Conservation (phyloP, 768 basidiomycete species). For the Pleurotus salmoneostramineus region DNA sequence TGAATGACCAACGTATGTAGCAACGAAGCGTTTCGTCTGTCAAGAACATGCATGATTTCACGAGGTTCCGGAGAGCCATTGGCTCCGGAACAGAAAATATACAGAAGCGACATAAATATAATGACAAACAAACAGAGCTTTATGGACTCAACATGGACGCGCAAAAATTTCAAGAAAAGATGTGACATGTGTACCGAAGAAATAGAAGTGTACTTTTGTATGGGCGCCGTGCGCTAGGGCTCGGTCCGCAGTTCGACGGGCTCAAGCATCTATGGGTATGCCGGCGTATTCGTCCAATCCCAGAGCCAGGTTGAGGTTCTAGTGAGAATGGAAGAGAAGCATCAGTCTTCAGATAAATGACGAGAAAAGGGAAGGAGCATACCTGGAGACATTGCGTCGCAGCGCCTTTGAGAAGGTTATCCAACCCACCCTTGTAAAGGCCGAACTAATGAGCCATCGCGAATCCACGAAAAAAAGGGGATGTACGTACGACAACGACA, state of each 20-base stretch:
- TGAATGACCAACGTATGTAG: too few relatives aligned
- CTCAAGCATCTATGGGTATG: conserved; percentile 29
- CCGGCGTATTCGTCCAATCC: conserved; percentile 78
- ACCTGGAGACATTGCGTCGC: conserved; percentile 99
- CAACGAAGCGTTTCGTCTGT: not conserved
- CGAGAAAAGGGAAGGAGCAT: conserved; percentile 19
- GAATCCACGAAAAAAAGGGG: conserved; percentile 1
- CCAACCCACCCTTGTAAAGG: conserved; percentile 73
- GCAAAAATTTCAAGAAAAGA: too few relatives aligned
- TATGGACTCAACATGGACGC: too few relatives aligned
- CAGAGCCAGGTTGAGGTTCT: conserved; percentile 82
- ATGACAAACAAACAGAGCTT: too few relatives aligned
- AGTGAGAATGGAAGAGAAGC: not conserved
- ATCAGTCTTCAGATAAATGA: not conserved
- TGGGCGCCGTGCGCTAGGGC: too few relatives aligned
- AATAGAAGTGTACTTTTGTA: too few relatives aligned
- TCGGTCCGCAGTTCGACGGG: not conserved
- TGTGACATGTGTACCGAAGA: too few relatives aligned
- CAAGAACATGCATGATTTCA: not conserved
- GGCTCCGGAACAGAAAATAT: not conserved
- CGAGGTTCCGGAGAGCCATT: not conserved
- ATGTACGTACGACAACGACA: conserved; percentile 78
- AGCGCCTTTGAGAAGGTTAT: conserved; percentile 96
- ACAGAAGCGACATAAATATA: not conserved
- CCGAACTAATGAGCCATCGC: not conserved